Base-by-base conservation (phyloP, 2,329 filamentous ascomycete species). In the Neofusicoccum sp. region DNA sequence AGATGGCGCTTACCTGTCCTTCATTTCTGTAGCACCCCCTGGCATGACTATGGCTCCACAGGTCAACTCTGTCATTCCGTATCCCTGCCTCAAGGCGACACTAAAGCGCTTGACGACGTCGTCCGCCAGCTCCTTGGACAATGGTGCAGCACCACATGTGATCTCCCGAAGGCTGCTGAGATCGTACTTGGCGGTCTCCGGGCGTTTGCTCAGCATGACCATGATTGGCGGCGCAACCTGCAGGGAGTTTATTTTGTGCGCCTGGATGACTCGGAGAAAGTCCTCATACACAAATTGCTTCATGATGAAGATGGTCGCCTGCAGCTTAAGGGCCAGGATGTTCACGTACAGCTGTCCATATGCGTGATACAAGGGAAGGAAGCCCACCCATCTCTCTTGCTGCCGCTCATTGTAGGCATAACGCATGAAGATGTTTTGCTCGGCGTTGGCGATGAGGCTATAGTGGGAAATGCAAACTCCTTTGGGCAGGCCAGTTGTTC, bases 401-500 rank as follows among this genome's bases (percentile, higher is more conserved):
- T 82, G 83, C 39, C 48, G 37, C 22, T 43, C n/a, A 0, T 82
- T 79, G 16, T 82, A 73, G 28, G 82, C 73, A 9, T 77, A 68
- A 2, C 72, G 68, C 28, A 86, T 74, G 67, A 80, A 77, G 14
- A 83, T 79, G 14, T 86, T 84, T 64, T 90, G 87, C n/a, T 79
- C 70, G 67, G 86, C 84, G 71, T 94, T 94, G 65, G 90, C 83
- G 44, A 93, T 84, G 70, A 92, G 91, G 67, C 91, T 89, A 64
- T 81, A 79, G 75, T 96, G 92, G n/a, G 87, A 86, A 66, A 95
- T 89, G 76, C 90, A 87, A 8, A 95, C 92, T 8, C 92, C 92
- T 74, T 96, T 96, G 7, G 92, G 91, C 4, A 92, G 82, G 4
- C 92, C 92, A 0, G 92, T 96, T 0, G 90, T 93, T 9, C 91